Base-by-base conservation (phyloP, 1,284 basidiomycete genomes). In the Irpex rosettiformis region DNA sequence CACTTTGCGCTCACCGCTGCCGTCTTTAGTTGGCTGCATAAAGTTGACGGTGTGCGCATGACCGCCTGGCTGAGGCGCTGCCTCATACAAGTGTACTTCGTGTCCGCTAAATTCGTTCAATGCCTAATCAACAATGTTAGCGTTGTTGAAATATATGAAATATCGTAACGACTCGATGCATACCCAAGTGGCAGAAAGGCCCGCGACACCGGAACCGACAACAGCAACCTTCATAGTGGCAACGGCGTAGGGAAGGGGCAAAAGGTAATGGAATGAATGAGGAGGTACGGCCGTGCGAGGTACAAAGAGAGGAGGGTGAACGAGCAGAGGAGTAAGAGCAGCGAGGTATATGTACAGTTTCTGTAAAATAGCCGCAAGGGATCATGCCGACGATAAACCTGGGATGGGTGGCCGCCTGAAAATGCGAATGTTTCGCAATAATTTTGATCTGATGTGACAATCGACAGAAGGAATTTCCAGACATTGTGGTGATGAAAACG, bases 31-130 rank as follows among this genome's bases (percentile, higher is more conserved):
- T 21, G 48, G 22, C 48, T 51, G 48, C 22, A 27, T 51, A 22
- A 51, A 51, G 22, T n/a, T 51, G 24, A 22, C 48, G 13, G 48
- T 51, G 25, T 51, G 48, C 10, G 48, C 48, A n/a, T 51, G 48
- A 3, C 48, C 48, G 27, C 48, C 48, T 10, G 27, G 13, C 13
- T 24, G 48, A 51, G 48, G 48, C 27, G 48, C 48, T 8, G 48
- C 48, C 48, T 51, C 48, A 28, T 51, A 51, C 48, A 51, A 29
- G 21, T 51, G 48, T 25, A 51, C 48, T n/a, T 51, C 48, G 18
- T 51, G 48, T 28, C 48, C 48, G 7, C 24, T 27, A n/a, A 51
- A 51, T 22, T 51, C 48, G 10, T 51, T 51, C 24, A 51, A 24
- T 27, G 48, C 48, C 48, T 51, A 28, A 25, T 11, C 8, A 8